phyloP scores from a whole-genome alignment of 495 filamentous ascomycete genomes.

The Aspergillus campestris region DNA sequence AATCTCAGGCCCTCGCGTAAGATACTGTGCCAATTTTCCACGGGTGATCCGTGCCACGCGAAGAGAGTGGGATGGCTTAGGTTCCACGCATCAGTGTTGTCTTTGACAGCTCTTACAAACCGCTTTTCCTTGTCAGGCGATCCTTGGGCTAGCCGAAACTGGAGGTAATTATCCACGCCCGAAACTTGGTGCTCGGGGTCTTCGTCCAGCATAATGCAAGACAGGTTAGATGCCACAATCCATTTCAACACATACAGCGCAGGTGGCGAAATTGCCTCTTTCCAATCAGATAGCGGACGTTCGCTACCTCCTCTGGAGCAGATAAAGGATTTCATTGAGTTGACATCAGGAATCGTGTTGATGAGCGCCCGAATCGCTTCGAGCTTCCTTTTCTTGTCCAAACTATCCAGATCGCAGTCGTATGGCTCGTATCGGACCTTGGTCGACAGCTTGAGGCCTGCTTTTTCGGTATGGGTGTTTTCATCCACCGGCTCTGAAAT shows the following conservation, averaged over 20 bases:
- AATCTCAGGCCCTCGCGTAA: conserved; percentile 76
- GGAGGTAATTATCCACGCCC: conserved; percentile 61
- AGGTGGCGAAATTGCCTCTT: conserved; percentile 52
- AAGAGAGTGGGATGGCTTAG: conserved; percentile 59
- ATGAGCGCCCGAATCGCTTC: conserved; percentile 50
- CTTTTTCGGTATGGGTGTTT: neutral
- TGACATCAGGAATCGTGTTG: conserved; percentile 58
- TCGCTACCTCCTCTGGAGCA: conserved; percentile 19
- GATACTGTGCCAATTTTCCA: conserved; percentile 86
- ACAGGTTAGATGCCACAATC: conserved; percentile 88
- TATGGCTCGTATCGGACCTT: conserved; percentile 36
- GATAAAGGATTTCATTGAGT: conserved; percentile 55
- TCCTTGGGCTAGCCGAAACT: conserved; percentile 85
- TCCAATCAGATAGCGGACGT: conserved; percentile 49
- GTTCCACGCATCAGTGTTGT: conserved; percentile 29
- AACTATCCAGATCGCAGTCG: conserved; percentile 47
- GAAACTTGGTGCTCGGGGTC: conserved; percentile 44
- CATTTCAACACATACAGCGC: conserved; percentile 67
- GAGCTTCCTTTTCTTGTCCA: conserved; percentile 40
- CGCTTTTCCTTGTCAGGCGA: conserved; percentile 81
- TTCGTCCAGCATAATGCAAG: conserved; percentile 64
- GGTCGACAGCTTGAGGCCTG: conserved; percentile 17
- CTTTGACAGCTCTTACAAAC: conserved; percentile 59
- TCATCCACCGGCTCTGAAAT: too few relatives aligned
- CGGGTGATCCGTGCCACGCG: conserved; percentile 72